These are phyloP conservation scores for Phylloporus gajari DNA, from an alignment of 1,284 basidiomycete species.

Conservation along the genomic window DNA sequence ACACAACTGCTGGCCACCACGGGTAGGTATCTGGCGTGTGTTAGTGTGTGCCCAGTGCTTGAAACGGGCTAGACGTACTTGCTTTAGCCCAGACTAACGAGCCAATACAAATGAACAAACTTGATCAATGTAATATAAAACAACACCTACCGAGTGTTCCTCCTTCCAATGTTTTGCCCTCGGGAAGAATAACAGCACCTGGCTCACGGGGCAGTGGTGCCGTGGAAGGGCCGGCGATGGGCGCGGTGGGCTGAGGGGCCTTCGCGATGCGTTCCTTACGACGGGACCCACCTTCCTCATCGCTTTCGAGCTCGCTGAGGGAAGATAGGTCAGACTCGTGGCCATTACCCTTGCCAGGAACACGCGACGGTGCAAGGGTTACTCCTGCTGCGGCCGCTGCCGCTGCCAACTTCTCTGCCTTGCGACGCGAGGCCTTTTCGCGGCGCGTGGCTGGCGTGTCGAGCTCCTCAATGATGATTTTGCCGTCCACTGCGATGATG, in stretches of 20 bases:
- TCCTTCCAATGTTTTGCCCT: conserved; percentile 51
- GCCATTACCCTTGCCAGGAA: conserved; percentile 22
- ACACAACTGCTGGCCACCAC: conserved; percentile 75
- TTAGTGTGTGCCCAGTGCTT: conserved; percentile 15
- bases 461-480: conserved; percentile 71
- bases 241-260: conserved; percentile 6
- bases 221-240: conserved; percentile 16
- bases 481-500: conserved; percentile 50
- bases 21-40: conserved; percentile 62
- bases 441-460: conserved; percentile 74
- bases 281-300: conserved; percentile 31
- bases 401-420: conserved; percentile 51
- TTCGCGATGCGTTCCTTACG: conserved; percentile 6
- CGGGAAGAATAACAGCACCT: conserved; percentile 40
- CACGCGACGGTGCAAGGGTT: not conserved
- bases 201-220: conserved; percentile 26
- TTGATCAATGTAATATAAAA: not conserved
- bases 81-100: conserved; percentile 72
- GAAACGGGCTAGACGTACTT: conserved; percentile 40
- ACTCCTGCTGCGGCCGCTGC: conserved; percentile 23
- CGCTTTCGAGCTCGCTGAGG: conserved; percentile 43
- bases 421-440: conserved; percentile 61
- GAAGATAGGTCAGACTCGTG: conserved; percentile 42
- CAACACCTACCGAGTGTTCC: conserved; percentile 63
- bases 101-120: conserved; percentile 8